Percentiles rank a stretch among this genome's conserved stretches.
Evolutionary conservation across 2,329 filamentous ascomycete genomes (phyloP).

Genomic region (Colletotrichum tanaceti): DNA sequence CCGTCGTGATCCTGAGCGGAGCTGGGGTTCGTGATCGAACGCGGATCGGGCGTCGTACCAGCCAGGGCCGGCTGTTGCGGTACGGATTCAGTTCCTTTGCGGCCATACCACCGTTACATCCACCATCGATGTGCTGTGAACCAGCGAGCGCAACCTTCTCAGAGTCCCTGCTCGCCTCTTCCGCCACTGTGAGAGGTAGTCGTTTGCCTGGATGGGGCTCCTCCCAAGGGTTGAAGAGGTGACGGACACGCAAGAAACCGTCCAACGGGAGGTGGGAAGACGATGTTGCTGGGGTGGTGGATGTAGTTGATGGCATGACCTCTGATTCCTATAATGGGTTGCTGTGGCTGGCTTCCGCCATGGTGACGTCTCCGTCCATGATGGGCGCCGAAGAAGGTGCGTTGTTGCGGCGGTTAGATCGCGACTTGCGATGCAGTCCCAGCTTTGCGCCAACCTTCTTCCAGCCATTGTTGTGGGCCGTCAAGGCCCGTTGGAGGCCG

Average conservation of each 20-base stretch:
- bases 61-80: conserved; percentile 41
- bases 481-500: conserved; percentile 65
- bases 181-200: conserved; percentile 48
- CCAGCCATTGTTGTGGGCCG: conserved; percentile 69
- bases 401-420: conserved; percentile 57
- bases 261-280: conserved; percentile 41
- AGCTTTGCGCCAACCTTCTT: conserved; percentile 73
- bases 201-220: conserved; percentile 60
- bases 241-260: conserved; percentile 40
- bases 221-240: conserved; percentile 51
- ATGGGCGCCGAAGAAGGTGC: conserved; percentile 58
- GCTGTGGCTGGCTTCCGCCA: conserved; percentile 51
- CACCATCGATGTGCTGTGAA: conserved; percentile 30
- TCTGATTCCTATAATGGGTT: conserved; percentile 67
- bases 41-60: conserved; percentile 43
- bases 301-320: conserved; percentile 64
- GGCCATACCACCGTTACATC: conserved; percentile 58
- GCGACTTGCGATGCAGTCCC: conserved; percentile 66
- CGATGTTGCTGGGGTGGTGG: conserved; percentile 48
- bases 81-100: conserved; percentile 56
- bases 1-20: conserved; percentile 48
- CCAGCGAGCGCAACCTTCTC: conserved; percentile 35
- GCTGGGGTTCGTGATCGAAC: conserved; percentile 46
- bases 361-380: conserved; percentile 51
- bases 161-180: conserved; percentile 43